A percentile compares a stretch with the other conserved stretches of the same genome.
These are phyloP conservation scores for Acarospora socialis DNA, from an alignment of 2,329 filamentous ascomycete genomes.

Conservation along the genomic window DNA sequence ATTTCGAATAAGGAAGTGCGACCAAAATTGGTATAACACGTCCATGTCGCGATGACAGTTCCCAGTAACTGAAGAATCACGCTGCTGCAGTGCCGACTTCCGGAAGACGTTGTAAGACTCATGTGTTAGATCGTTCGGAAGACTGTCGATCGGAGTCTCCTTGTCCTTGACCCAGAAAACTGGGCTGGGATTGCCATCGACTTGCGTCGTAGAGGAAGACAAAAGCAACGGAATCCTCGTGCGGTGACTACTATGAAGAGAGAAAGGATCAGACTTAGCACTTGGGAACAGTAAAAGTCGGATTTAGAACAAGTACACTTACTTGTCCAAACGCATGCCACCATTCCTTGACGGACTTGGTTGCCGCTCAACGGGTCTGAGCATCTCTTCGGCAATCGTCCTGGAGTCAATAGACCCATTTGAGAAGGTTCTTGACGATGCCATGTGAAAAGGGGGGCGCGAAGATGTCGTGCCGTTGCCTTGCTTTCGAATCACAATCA, in stretches of 20 bases:
- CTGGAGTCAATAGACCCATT: constrained; percentile 42
- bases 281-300: too few relatives aligned
- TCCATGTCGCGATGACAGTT: constrained; percentile 43
- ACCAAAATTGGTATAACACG: constrained; percentile 61
- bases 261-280: too few relatives aligned
- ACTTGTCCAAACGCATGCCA: constrained; percentile 25
- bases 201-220: constrained; percentile 6
- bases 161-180: constrained; percentile 39
- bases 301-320: too few relatives aligned
- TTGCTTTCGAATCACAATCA: constrained; percentile 37
- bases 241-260: too few relatives aligned
- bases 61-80: constrained; percentile 28
- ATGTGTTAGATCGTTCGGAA: constrained; percentile 30
- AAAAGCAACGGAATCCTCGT: constrained; percentile 10
- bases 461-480: constrained; percentile 22
- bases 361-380: constrained; percentile 26
- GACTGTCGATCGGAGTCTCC: constrained; percentile 27
- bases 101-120: constrained; percentile 36
- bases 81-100: constrained; percentile 36
- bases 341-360: constrained; percentile 20
- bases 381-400: constrained; percentile 35
- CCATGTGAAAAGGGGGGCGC: constrained; percentile 24
- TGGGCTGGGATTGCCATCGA: constrained; percentile 11
- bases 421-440: constrained; percentile 37
- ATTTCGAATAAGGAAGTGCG: constrained; percentile 55